These are phyloP conservation scores for Fusarium sp. DNA, from an alignment of 2,329 filamentous ascomycete species.

Conservation along the genomic window DNA sequence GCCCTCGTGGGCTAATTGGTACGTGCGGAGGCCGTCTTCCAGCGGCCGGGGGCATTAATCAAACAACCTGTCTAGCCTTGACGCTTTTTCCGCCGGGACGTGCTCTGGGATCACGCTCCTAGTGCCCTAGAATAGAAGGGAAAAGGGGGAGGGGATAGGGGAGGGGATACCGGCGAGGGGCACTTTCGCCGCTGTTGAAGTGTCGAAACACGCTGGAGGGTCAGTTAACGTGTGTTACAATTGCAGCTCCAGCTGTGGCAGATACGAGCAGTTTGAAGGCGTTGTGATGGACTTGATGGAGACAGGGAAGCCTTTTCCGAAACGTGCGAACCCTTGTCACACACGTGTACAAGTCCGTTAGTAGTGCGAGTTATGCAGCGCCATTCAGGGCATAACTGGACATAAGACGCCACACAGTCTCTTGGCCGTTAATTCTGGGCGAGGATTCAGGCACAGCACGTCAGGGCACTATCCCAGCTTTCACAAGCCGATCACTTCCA, in stretches of 20 bases:
- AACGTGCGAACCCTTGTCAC: slow-evolving; percentile 41
- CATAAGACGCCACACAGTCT: slow-evolving; percentile 31
- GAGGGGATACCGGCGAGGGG: slow-evolving; percentile 27
- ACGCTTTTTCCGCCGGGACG: slow-evolving; percentile 41
- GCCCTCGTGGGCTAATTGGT: slow-evolving; percentile 36
- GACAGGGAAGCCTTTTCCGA: slow-evolving; percentile 41
- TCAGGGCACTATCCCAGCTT: slow-evolving; percentile 15
- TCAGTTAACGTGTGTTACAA: slow-evolving; percentile 15
- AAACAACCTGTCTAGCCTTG: slow-evolving; percentile 45
- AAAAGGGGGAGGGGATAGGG: slow-evolving; percentile 38
- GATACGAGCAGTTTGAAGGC: slow-evolving; percentile 11
- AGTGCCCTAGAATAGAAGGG: slow-evolving; percentile 29
- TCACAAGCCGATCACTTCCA: slow-evolving; percentile 24
- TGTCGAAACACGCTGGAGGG: slow-evolving; percentile 37
- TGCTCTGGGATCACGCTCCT: slow-evolving; percentile 41
- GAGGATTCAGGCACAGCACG: too few species aligned
- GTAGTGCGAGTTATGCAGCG: slow-evolving; percentile 35
- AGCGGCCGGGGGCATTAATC: slow-evolving; percentile 48
- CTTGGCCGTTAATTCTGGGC: slow-evolving; percentile 19
- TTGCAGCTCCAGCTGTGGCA: slow-evolving; percentile 14
- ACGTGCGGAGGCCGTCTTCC: slow-evolving; percentile 46
- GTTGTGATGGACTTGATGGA: slow-evolving; percentile 24
- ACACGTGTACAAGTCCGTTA: slow-evolving; percentile 45
- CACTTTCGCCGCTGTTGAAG: slow-evolving; percentile 18
- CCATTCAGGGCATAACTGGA: slow-evolving; percentile 39